A percentile compares a stretch with the other conserved stretches of the same genome.
phyloP scores from a whole-genome alignment of 208 protist genomes.

The Trypanosoma cruzi region DNA sequence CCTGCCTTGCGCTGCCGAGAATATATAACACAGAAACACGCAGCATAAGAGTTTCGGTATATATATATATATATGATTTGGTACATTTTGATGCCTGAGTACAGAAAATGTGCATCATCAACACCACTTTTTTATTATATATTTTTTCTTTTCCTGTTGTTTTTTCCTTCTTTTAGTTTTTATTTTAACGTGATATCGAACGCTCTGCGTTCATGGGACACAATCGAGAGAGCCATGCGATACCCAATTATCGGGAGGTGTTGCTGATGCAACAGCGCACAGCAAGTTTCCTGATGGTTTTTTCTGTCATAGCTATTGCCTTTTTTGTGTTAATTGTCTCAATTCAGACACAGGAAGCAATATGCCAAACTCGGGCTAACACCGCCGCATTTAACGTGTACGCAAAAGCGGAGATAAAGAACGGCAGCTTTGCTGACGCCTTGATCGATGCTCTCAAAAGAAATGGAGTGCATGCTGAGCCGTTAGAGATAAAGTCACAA shows the following conservation, averaged over 20 bases:
- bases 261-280: conserved; percentile 54
- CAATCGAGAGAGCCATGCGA: conserved; percentile 32
- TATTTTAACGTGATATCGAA: background rate
- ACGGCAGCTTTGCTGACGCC: conserved; percentile 30
- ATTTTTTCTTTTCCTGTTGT: conserved; percentile 11
- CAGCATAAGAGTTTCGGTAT: background rate
- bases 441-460: conserved; percentile 1
- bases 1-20: background rate
- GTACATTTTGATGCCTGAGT: background rate
- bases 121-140: background rate
- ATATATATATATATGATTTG: background rate
- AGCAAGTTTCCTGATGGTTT: conserved; percentile 72
- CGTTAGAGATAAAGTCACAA: background rate
- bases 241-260: conserved; percentile 45
- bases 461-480: conserved; percentile 10
- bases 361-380: conserved; percentile 73
- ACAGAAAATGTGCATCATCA: background rate
- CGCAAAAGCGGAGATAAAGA: conserved; percentile 23
- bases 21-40: background rate
- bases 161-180: background rate
- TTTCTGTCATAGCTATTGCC: conserved; percentile 61
- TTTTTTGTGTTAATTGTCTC: conserved; percentile 62
- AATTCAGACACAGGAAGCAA: conserved; percentile 53
- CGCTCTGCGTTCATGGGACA: conserved; percentile 37
- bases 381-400: conserved; percentile 44